These are phyloP conservation scores for Suillus cothurnatus DNA, from an alignment of 768 basidiomycete genomes.

Conservation along the genomic window DNA sequence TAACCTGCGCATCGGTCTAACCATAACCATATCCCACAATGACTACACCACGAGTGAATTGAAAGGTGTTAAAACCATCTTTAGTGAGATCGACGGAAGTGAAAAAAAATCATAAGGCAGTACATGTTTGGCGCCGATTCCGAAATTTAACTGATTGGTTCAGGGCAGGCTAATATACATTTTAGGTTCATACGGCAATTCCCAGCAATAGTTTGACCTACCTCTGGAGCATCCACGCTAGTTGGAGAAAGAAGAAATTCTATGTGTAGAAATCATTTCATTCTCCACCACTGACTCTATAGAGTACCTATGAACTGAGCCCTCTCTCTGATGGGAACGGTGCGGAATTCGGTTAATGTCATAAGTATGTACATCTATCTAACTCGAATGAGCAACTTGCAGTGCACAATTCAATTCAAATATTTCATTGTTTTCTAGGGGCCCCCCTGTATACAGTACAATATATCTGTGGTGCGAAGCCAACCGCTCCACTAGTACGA, in stretches of 20 bases:
- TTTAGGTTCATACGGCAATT: neutral
- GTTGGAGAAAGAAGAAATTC: neutral
- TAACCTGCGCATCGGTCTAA: neutral
- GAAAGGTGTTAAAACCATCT: neutral
- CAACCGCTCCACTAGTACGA: neutral
- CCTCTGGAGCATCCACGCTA: too few relatives aligned
- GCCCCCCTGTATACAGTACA: neutral
- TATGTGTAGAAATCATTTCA: neutral
- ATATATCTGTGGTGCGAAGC: neutral
- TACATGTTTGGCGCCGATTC: neutral
- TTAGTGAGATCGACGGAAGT: neutral
- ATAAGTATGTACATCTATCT: neutral
- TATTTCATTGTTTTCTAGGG: too few relatives aligned
- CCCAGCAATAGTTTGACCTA: neutral
- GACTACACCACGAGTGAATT: neutral
- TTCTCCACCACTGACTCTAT: neutral
- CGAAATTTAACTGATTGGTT: slow-evolving; percentile 2
- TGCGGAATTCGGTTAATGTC: neutral
- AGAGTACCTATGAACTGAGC: neutral
- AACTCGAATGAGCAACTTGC: neutral
- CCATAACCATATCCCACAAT: neutral
- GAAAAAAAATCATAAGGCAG: neutral
- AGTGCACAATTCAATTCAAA: neutral
- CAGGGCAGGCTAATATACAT: neutral
- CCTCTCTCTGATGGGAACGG: neutral